A percentile compares a stretch with the other conserved stretches of the same genome.
Conservation (phyloP, 2,329 filamentous ascomycete species). For the Trichoderma hamatum region DNA sequence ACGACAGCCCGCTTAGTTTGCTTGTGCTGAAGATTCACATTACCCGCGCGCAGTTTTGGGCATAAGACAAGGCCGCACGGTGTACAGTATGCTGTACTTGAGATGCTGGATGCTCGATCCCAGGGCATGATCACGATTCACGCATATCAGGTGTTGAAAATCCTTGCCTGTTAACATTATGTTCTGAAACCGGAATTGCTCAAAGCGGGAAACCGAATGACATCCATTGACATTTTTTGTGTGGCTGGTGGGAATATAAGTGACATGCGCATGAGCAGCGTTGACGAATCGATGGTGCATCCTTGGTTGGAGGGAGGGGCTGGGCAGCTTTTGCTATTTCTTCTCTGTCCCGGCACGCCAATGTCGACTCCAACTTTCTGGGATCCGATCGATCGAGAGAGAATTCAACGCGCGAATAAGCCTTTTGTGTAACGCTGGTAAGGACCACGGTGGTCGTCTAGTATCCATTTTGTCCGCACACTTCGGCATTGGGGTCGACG, state of each 20-base stretch:
- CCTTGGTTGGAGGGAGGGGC: neutral
- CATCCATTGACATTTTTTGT: neutral
- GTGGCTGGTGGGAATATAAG: neutral
- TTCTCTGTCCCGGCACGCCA: neutral
- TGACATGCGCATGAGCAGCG: neutral
- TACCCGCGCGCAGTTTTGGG: constrained; percentile 1
- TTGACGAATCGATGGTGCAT: neutral
- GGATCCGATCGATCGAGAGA: constrained; percentile 27
- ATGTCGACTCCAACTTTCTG: constrained; percentile 24
- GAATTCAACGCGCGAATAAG: constrained; percentile 23
- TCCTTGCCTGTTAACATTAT: constrained; percentile 21
- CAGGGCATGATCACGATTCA: constrained; percentile 10
- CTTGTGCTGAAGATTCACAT: constrained; percentile 14
- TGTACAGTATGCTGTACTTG: neutral
- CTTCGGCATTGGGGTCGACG: constrained; percentile 26
- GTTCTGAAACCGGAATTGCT: constrained; percentile 28
- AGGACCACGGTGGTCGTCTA: constrained; percentile 19
- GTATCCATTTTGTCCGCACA: constrained; percentile 24
- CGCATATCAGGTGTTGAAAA: constrained; percentile 8
- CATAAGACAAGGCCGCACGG: neutral
- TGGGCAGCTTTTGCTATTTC: neutral
- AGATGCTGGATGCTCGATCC: neutral
- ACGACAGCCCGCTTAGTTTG: neutral
- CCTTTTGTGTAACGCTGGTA: constrained; percentile 19
- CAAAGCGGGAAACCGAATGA: constrained; percentile 31